phyloP scores from a whole-genome alignment of 2,329 filamentous ascomycete species.

The Cladosporium sp. region DNA sequence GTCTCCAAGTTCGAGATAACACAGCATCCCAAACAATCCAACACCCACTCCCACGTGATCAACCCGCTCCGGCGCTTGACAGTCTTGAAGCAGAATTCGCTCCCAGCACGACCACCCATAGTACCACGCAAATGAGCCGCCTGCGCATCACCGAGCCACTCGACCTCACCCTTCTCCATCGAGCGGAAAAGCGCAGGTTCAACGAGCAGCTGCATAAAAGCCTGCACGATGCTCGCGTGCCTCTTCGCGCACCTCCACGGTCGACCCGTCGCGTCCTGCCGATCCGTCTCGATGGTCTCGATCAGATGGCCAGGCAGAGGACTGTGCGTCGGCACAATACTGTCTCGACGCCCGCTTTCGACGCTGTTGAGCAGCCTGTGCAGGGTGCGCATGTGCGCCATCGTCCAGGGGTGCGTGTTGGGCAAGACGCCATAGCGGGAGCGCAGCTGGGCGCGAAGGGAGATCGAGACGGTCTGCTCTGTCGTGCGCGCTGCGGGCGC shows the following conservation, averaged over 20 bases:
- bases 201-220: constrained; percentile 28
- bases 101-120: constrained; percentile 6
- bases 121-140: constrained; percentile 20
- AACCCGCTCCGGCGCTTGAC: constrained; percentile 7
- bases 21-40: constrained; percentile 12
- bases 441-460: constrained; percentile 24
- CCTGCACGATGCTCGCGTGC: constrained; percentile 26
- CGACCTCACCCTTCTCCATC: constrained; percentile 25
- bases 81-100: constrained; percentile 9
- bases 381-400: constrained; percentile 31
- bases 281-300: constrained; percentile 14
- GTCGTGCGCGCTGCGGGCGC: constrained; percentile 1
- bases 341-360: constrained; percentile 19
- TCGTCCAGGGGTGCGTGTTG: constrained; percentile 28
- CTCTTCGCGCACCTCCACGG: constrained; percentile 19
- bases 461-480: constrained; percentile 14
- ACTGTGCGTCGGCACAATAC: constrained; percentile 24
- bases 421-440: constrained; percentile 30
- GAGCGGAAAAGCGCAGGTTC: constrained; percentile 14
- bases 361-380: constrained; percentile 32
- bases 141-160: constrained; percentile 24
- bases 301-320: constrained; percentile 19
- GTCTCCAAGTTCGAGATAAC: constrained; percentile 17
- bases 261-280: constrained; percentile 17
- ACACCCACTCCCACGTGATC: constrained; percentile 16